A percentile compares a stretch with the other conserved stretches of the same genome.
These are phyloP conservation scores for Quercus engelmannii DNA, from an alignment of 306 rosid genomes.

Conservation along the genomic window DNA sequence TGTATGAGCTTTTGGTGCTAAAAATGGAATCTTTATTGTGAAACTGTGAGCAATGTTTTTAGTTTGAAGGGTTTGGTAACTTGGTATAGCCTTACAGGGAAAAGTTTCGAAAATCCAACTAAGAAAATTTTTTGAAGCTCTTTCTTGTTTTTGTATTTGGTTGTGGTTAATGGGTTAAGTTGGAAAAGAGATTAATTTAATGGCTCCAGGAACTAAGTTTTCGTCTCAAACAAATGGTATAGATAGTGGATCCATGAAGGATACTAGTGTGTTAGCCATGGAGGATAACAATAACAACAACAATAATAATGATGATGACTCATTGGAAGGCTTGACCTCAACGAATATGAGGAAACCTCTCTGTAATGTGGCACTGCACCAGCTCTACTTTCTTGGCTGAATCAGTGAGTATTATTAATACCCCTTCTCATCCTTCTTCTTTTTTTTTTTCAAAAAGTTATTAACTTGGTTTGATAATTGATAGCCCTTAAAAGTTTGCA, in stretches of 20 bases:
- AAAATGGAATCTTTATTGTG: conserved; percentile 14
- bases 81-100: neutral
- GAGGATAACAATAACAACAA: conserved; percentile 33
- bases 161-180: conserved; percentile 15
- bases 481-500: neutral
- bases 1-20: conserved; percentile 7
- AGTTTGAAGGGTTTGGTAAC: conserved; percentile 12
- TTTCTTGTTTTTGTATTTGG: conserved; percentile 7
- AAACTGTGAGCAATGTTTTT: conserved; percentile 14
- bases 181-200: conserved; percentile 30
- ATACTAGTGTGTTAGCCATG: conserved; percentile 25
- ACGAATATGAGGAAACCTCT: conserved; percentile 30
- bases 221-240: conserved; percentile 18
- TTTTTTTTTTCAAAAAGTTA: neutral
- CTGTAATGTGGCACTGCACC: conserved; percentile 41
- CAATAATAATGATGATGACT: conserved; percentile 9
- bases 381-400: conserved; percentile 54
- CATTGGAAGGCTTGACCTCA: conserved; percentile 32
- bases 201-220: conserved; percentile 39
- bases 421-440: neutral
- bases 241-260: conserved; percentile 26
- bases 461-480: neutral
- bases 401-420: conserved; percentile 33
- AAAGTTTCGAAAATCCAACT: conserved; percentile 1
- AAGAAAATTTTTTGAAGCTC: conserved; percentile 6